These are phyloP conservation scores for Russula abietina DNA, from an alignment of 768 basidiomycete genomes.

Conservation along the genomic window DNA sequence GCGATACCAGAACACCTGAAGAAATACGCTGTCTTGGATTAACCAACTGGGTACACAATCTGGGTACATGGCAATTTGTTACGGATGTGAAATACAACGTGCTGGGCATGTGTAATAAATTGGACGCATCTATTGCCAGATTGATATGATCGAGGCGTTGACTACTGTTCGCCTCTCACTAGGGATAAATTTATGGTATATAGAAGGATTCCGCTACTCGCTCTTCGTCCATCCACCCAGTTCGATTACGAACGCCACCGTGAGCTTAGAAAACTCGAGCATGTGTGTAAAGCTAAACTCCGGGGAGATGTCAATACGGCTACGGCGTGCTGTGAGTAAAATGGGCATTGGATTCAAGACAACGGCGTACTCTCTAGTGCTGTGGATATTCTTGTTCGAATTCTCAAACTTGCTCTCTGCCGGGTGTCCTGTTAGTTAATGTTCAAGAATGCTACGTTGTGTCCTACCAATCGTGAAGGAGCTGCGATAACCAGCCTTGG, in stretches of 20 bases:
- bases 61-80: too few species aligned
- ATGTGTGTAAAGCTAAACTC: slow-evolving; percentile 92
- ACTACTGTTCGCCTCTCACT: background rate
- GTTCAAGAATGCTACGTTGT: background rate
- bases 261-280: slow-evolving; percentile 59
- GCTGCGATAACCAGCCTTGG: slow-evolving; percentile 78
- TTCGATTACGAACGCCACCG: slow-evolving; percentile 47
- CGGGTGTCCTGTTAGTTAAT: slow-evolving; percentile 12
- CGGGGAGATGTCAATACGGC: slow-evolving; percentile 75
- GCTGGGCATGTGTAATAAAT: background rate
- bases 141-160: background rate
- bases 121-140: background rate
- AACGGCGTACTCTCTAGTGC: slow-evolving; percentile 63
- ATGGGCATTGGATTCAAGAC: slow-evolving; percentile 7
- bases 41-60: background rate
- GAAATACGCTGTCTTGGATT: slow-evolving; percentile 87
- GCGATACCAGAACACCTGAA: slow-evolving; percentile 79
- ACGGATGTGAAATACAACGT: background rate
- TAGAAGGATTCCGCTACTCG: slow-evolving; percentile 16
- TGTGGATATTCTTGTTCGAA: slow-evolving; percentile 81
- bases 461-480: slow-evolving; percentile 73
- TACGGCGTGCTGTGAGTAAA: slow-evolving; percentile 31
- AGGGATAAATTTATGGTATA: background rate
- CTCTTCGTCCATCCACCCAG: slow-evolving; percentile 40
- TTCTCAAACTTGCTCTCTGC: slow-evolving; percentile 66